Evolutionary conservation across 768 basidiomycete species (phyloP), one percentile per base, ranked within the genome.

Genomic region (Leccinum subgranulosum): DNA sequence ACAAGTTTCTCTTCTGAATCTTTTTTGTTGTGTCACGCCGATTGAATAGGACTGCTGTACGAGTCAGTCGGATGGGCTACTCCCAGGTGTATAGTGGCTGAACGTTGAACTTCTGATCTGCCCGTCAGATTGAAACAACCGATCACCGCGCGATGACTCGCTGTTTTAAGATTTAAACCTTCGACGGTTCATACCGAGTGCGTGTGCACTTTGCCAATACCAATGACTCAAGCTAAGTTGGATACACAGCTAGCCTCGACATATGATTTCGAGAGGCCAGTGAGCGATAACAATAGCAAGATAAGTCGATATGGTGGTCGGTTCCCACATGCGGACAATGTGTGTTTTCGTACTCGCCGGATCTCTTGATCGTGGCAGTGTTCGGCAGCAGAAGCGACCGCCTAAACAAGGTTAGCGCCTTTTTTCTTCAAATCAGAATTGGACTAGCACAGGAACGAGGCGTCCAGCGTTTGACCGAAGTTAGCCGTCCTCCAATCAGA

Each of bases 121-220:
- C 19, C 39, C 49, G 59, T 58, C 57, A 29, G 41, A 19, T 50
- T 60, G 49, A 60, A 59, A 60, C 59, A n/a, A 52, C 41, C 57
- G 57, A 39, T 41, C 17, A 50, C 50, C 59, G 51, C 57, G 12
- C 3, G 2, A 5, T 51, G 56, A 52, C 58, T 27, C 36, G 43
- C 52, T 21, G 28, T 56, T 41, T 43, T 56, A 51, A 49, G 33
- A 45, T 48, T 29, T 47, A 52, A 63, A 61, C 48, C 48, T 58
- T 47, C 12, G 3, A 29, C 49, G 2, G 11, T 14, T 17, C n/a
- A 14, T n/a, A 15, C 11, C 15, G 28, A 43, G 41, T 43, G 11
- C 19, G 41, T 43, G 41, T 43, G n/a, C 10, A 6, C n/a, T 43
- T 29, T 19, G n/a, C 29, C 49, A 48, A 27, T 10, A 28, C 14